A percentile compares a stretch with the other conserved stretches of the same genome.
Conservation (phyloP, 495 filamentous ascomycete species). For the Jackrogersella multiformis region DNA sequence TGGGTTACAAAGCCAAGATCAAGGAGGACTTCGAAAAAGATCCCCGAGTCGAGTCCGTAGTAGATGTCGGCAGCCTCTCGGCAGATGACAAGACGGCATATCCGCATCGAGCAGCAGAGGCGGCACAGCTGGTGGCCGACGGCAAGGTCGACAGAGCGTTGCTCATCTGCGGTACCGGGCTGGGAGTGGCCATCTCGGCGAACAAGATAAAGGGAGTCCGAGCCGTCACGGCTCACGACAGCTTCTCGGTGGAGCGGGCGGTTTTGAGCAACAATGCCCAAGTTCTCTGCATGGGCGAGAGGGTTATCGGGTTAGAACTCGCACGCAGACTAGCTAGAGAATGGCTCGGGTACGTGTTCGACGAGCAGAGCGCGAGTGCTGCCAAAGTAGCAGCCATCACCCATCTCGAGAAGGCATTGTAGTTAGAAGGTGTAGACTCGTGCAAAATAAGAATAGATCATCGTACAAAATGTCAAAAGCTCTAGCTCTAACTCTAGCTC, state of each 20-base stretch:
- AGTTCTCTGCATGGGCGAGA: constrained; percentile 87
- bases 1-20: constrained; percentile 81
- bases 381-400: constrained; percentile 79
- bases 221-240: constrained; percentile 88
- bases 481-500: too few species aligned
- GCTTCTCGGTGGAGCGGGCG: constrained; percentile 82
- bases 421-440: not conserved
- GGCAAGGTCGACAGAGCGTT: constrained; percentile 81
- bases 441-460: not conserved
- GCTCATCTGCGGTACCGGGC: constrained; percentile 86
- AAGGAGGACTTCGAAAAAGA: constrained; percentile 73
- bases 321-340: constrained; percentile 80
- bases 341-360: constrained; percentile 85
- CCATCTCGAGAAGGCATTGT: constrained; percentile 69
- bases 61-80: constrained; percentile 68
- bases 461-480: too few species aligned
- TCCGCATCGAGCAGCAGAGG: constrained; percentile 79
- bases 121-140: constrained; percentile 69
- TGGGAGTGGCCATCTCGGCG: constrained; percentile 85
- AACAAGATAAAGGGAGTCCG: constrained; percentile 88
- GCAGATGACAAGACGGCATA: constrained; percentile 82
- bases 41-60: constrained; percentile 71
- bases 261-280: constrained; percentile 88
- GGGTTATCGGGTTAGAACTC: constrained; percentile 82
- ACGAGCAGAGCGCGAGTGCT: constrained; percentile 74